Evolutionary conservation across 345 rosid genomes (phyloP).

Genomic region (Viola odorata): DNA sequence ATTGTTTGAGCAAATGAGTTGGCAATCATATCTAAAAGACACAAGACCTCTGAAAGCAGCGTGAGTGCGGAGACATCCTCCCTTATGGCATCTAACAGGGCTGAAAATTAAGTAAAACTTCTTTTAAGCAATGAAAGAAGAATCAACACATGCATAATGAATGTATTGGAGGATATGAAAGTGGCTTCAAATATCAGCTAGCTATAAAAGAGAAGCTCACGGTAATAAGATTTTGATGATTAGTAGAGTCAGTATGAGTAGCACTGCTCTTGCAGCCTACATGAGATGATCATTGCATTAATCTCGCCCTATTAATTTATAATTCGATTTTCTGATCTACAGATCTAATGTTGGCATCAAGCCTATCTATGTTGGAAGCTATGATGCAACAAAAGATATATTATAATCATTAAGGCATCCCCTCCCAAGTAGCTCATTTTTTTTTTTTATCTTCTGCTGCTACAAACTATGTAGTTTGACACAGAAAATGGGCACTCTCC

Average conservation of each 20-base stretch:
- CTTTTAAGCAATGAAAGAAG: slow-evolving; percentile 8
- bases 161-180: background rate
- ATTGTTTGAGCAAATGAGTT: slow-evolving; percentile 88
- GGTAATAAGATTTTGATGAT: background rate
- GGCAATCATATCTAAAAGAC: slow-evolving; percentile 93
- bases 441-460: no score
- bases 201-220: background rate
- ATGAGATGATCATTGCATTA: background rate
- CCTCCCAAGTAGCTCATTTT: no score
- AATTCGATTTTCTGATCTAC: background rate
- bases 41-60: slow-evolving; percentile 85
- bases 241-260: background rate
- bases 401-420: no score
- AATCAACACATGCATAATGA: slow-evolving; percentile 1
- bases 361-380: no score
- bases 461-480: no score
- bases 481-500: no score
- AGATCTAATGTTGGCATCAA: no score
- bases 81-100: slow-evolving; percentile 70
- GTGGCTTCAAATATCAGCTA: background rate
- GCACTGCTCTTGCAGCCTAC: background rate
- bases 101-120: slow-evolving; percentile 38
- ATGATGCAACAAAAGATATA: no score
- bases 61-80: slow-evolving; percentile 69
- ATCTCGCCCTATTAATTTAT: background rate